phyloP scores from a whole-genome alignment of 106 monocot genomes.

The Dendrobium officinale region DNA sequence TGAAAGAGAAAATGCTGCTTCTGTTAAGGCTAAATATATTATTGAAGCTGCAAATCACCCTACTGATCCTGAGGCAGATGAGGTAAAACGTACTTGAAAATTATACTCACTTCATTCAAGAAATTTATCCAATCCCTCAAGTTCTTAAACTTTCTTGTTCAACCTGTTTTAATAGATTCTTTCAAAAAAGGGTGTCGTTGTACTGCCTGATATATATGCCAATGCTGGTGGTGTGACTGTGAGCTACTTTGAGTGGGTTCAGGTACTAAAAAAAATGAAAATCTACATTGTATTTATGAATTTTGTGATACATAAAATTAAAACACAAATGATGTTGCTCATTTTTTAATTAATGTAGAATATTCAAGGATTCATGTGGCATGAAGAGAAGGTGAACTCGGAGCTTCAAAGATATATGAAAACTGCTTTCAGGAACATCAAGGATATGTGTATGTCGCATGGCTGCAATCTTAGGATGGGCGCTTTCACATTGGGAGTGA shows the following conservation, averaged over 20 bases:
- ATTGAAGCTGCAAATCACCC: constrained; percentile 94
- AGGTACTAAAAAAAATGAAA: constrained; percentile 28
- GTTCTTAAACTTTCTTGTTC: background rate
- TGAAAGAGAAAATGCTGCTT: constrained; percentile 74
- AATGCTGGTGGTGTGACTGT: constrained; percentile 88
- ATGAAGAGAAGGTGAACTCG: constrained; percentile 77
- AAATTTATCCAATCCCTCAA: background rate
- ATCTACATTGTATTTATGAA: background rate
- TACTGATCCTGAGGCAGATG: constrained; percentile 86
- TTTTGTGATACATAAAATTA: background rate
- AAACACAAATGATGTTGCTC: background rate
- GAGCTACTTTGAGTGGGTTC: constrained; percentile 98
- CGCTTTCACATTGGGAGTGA: constrained; percentile 82
- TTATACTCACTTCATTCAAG: background rate
- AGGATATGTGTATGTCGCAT: constrained; percentile 72
- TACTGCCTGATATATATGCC: constrained; percentile 91
- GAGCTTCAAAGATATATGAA: constrained; percentile 82
- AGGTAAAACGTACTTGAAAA: constrained; percentile 24
- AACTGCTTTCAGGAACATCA: constrained; percentile 55
- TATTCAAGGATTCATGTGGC: constrained; percentile 99
- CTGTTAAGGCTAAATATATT: constrained; percentile 74
- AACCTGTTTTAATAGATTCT: constrained; percentile 45
- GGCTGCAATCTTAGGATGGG: constrained; percentile 93
- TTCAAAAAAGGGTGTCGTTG: constrained; percentile 66
- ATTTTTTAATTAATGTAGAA: constrained; percentile 33